Percentiles rank a stretch among this genome's conserved stretches.
phyloP scores from a whole-genome alignment of 2,329 filamentous ascomycete genomes.

The Verticillium isaacii region DNA sequence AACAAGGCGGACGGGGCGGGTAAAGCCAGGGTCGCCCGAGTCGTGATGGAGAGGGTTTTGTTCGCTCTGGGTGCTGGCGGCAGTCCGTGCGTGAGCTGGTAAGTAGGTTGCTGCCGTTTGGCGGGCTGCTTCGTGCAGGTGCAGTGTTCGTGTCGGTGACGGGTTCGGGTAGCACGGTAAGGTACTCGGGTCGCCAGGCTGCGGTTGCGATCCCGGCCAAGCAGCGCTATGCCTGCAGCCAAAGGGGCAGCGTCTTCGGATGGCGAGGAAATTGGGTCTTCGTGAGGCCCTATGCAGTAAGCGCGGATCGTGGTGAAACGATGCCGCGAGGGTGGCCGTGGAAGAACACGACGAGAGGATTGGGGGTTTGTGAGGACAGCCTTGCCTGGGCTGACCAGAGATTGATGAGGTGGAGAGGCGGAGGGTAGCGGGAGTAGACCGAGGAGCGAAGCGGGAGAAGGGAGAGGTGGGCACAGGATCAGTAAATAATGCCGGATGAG shows the following conservation, averaged over 20 bases:
- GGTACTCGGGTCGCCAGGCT: neutral
- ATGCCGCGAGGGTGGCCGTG: neutral
- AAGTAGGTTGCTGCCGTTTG: neutral
- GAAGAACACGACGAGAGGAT: neutral
- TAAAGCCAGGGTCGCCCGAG: neutral
- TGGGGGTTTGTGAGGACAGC: neutral
- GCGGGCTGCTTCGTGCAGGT: neutral
- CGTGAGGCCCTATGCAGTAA: neutral
- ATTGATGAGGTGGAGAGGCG: neutral
- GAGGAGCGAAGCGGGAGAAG: neutral
- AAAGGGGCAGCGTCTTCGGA: neutral
- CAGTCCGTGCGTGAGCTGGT: neutral
- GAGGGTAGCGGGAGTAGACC: neutral
- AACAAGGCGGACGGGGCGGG: neutral
- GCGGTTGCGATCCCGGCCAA: neutral
- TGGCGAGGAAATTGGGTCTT: neutral
- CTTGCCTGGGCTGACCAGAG: neutral
- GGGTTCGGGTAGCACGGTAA: neutral
- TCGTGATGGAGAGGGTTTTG: neutral
- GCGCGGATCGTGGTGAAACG: neutral
- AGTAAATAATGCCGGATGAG: neutral
- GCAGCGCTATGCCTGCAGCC: neutral
- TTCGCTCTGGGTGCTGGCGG: neutral
- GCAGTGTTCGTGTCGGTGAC: neutral
- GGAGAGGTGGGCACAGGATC: neutral